Conservation (phyloP, 116 monocot genomes). For the Iris pallida region DNA sequence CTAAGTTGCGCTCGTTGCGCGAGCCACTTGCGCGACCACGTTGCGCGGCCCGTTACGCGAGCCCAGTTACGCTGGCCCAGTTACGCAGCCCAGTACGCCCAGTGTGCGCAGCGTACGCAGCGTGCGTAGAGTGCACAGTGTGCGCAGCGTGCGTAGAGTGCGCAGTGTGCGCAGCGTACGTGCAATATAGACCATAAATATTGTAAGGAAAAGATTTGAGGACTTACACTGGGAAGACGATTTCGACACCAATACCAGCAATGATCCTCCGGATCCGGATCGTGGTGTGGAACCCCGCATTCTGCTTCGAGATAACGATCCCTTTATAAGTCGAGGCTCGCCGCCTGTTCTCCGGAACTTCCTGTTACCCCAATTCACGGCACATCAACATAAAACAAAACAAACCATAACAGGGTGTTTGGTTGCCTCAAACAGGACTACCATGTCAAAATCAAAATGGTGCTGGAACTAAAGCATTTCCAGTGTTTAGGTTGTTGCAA, state of each 20-base stretch:
- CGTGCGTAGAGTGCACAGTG: no score
- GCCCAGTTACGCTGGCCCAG: no score
- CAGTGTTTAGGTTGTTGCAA: background rate
- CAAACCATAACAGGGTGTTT: no score
- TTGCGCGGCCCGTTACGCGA: no score
- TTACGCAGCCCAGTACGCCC: no score
- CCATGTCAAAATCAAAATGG: background rate
- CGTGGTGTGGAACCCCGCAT: slow-evolving; percentile 90
- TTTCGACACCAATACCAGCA: slow-evolving; percentile 87
- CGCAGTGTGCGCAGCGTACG: no score
- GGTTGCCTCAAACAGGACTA: background rate
- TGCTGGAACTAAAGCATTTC: no score
- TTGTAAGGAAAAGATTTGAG: background rate
- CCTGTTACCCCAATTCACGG: slow-evolving; percentile 20
- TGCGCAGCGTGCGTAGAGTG: no score
- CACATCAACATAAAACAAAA: background rate
- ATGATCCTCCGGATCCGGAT: slow-evolving; percentile 88
- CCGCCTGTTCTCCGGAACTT: slow-evolving; percentile 84
- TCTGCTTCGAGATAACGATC: slow-evolving; percentile 89
- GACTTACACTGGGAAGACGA: slow-evolving; percentile 97
- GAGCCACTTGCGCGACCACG: no score
- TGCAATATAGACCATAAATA: no score
- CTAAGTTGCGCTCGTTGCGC: no score
- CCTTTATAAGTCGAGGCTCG: slow-evolving; percentile 80
- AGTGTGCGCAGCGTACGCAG: no score